Base-by-base conservation (phyloP, 169 alveolate genomes). In the Babesia ovis region DNA sequence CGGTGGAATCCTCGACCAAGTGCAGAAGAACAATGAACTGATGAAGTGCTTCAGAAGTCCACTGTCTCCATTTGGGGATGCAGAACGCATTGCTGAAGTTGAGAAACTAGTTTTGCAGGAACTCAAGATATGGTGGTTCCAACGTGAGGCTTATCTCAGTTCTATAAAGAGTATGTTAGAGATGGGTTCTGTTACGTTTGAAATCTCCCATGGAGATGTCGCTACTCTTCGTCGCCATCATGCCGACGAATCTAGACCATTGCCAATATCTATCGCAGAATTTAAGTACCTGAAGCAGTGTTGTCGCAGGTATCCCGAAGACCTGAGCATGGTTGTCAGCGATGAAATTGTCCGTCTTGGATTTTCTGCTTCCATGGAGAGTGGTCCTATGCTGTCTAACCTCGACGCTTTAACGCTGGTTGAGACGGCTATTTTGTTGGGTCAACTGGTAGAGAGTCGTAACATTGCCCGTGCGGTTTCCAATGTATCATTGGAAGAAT, bases 41-140 rank as follows among this genome's bases (percentile, higher is more conserved):
- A 51, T 48, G 85, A 54, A 34, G 9, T 41, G 34, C 8, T 51
- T 55, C 64, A 68, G 45, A 6, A 29, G n/a, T 23, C 18, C 9
- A 34, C 31, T 27, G 23, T 58, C 75, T 46, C 71, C 68, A 27
- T 42, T 32, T 12, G 41, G 50, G 22, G 45, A 35, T 32, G 60
- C 14, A 9, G 83, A 46, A 54, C 50, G 23, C 18, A 3, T 27
- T 9, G 53, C 23, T 12, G 58, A 69, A 50, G 53, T 69, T 31
- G 86, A 79, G 32, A 14, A 39, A 18, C 39, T 79, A 12, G 59
- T 45, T 9, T 35, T 79, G 11, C 86, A 68, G 46, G 75, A 69
- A 39, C 70, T 69, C 2, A 79, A 68, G 59, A 70, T 54, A 29
- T 79, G 86, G 86, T 79, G 86, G 86, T 23, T 23, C n/a, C 31